Conservation (phyloP, 257 asterid genomes). For the Scutellaria baicalensis region DNA sequence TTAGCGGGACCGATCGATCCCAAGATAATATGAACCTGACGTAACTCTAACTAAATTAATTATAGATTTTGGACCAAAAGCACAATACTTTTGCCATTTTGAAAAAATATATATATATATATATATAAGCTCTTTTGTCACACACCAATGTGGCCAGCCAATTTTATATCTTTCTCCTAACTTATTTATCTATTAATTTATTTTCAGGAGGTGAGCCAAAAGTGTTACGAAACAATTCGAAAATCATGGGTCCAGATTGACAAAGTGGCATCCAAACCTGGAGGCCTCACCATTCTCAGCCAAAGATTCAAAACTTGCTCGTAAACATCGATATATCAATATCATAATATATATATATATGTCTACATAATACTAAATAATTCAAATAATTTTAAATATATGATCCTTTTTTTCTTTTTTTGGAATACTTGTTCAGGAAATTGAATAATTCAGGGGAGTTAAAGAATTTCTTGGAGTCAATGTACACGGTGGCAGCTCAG, state of each 20-base stretch:
- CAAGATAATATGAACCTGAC: too few relatives aligned
- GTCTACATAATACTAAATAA: neutral
- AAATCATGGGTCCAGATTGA: slow-evolving; percentile 74
- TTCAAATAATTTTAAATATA: neutral
- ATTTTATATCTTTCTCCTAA: too few relatives aligned
- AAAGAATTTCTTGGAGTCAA: slow-evolving; percentile 32
- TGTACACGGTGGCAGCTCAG: slow-evolving; percentile 46
- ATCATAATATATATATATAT: neutral
- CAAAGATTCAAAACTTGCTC: slow-evolving; percentile 56
- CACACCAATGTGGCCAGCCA: too few relatives aligned
- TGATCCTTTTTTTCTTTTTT: neutral
- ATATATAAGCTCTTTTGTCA: too few relatives aligned
- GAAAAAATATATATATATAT: too few relatives aligned
- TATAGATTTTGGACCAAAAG: too few relatives aligned
- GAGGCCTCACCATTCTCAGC: slow-evolving; percentile 49
- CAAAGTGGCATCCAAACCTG: slow-evolving; percentile 33
- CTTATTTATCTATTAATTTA: too few relatives aligned
- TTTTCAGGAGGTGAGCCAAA: slow-evolving; percentile 48
- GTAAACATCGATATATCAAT: slow-evolving; percentile 30
- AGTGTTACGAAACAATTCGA: slow-evolving; percentile 40
- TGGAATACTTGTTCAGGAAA: slow-evolving; percentile 20
- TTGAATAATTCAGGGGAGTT: slow-evolving; percentile 30
- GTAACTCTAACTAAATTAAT: too few relatives aligned
- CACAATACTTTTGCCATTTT: too few relatives aligned
- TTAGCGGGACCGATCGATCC: too few relatives aligned